Base-by-base conservation (phyloP, 257 asterid species). In the Solanum sitiens region DNA sequence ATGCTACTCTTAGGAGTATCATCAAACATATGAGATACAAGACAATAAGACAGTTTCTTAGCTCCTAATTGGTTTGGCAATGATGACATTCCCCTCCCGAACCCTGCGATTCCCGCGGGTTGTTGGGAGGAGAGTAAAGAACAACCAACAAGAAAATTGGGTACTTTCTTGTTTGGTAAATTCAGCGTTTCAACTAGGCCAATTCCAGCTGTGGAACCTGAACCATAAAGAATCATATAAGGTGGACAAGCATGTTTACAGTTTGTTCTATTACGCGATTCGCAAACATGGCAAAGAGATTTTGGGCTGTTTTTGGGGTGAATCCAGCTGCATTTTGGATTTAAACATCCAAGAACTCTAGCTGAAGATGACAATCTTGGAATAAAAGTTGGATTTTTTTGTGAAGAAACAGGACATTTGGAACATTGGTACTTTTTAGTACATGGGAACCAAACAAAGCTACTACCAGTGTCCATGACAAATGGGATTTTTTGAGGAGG, bases 381-480 rank as follows among this genome's bases (percentile, higher is more conserved):
- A 47, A 92, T 84, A 93, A 93, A 96, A 9, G 95, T 80, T 2
- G 95, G 75, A 39, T 93, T 92, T 39, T 25, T 67, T 20, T 86
- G 74, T 14, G 88, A 39, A 90, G 91, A 83, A 89, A 42, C 40
- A 12, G 95, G 89, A 72, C 88, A 74, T 47, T 71, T 86, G 8
- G 82, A 86, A 5, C 99, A 97, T 30, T 83, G 56, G 63, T 97
- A 97, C 42, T 91, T 89, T 74, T 87, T 90, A 14, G 98, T 95
- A 72, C 99, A 97, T 8, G 99, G 99, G 68, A 97, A 91, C 99
- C 98, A 97, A 32, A 95, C 94, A 59, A 95, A 93, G 89, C 92
- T 93, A 88, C 98, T 97, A 0, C 98, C 99, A 2, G 99, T 97
- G 89, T 95, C 99, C 93, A 97, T 84, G 70, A 97, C 27, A 84